These are phyloP conservation scores for Dothiorella sarmentorum DNA, from an alignment of 2,329 filamentous ascomycete genomes.

Conservation along the genomic window DNA sequence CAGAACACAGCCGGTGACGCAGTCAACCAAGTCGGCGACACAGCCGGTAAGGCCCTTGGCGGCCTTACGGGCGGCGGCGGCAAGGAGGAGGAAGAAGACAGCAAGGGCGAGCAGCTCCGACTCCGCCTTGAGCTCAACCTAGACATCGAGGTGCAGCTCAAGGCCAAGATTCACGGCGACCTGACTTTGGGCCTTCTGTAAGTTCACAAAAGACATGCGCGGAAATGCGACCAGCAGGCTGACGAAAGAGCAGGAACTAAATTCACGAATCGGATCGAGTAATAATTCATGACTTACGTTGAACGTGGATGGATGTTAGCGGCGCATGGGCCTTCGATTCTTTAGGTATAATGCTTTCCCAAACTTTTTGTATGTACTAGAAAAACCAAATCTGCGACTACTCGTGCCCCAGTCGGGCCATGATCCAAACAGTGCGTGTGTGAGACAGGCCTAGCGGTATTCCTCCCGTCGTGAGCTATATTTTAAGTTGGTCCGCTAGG, in stretches of 20 bases:
- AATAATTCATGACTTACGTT: slow-evolving; percentile 8
- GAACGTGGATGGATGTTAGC: slow-evolving; percentile 1
- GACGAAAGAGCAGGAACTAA: slow-evolving; percentile 19
- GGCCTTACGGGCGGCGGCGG: slow-evolving; percentile 45
- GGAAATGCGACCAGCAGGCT: background rate
- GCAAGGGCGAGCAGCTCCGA: slow-evolving; percentile 51
- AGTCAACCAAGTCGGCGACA: slow-evolving; percentile 45
- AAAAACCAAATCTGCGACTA: slow-evolving; percentile 10
- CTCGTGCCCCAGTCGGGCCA: background rate
- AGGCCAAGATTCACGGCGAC: slow-evolving; percentile 64
- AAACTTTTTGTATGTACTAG: background rate
- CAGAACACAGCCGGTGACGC: slow-evolving; percentile 54
- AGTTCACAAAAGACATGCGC: slow-evolving; percentile 25
- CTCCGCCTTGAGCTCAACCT: slow-evolving; percentile 58
- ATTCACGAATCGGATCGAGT: background rate
- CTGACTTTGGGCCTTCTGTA: slow-evolving; percentile 56
- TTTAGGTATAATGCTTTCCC: slow-evolving; percentile 1
- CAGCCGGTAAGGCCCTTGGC: slow-evolving; percentile 45
- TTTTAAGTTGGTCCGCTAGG: slow-evolving; percentile 8
- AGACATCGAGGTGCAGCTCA: slow-evolving; percentile 61
- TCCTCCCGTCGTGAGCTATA: background rate
- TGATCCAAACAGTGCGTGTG: background rate
- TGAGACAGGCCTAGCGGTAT: background rate
- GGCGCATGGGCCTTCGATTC: background rate
- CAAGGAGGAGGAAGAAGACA: slow-evolving; percentile 33